Base-by-base conservation (phyloP, 345 rosid genomes). In the Syzygium jambos region DNA sequence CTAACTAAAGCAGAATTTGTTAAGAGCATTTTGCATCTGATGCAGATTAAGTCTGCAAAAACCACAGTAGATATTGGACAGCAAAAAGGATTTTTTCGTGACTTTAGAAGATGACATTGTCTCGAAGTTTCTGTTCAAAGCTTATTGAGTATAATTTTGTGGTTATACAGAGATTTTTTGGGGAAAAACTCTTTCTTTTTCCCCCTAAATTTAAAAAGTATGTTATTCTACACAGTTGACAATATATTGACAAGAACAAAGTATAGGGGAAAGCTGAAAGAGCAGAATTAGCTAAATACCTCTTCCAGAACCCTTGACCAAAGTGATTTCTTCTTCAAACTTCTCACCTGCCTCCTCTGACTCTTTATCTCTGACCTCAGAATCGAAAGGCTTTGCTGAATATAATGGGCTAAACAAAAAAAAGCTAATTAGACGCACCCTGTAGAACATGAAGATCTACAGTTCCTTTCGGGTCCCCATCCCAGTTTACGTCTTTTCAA, bases 221-320 rank as follows among this genome's bases (percentile, higher is more conserved):
- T 68, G 78, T 34, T 0, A 2, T 23, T 68, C 41, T 68, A 68
- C 1, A 13, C 2, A 34, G 17, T 9, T 68, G 78, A 34, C 25
- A 68, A 68, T 17, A 38, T 38, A 23, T 83, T 49, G 85, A 52
- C 55, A 25, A 23, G 7, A 34, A 34, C 25, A 34, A 68, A 68
- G 13, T 68, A 46, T 4, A 68, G 46, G 46, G 19, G 19, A 63
- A 68, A 57, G 59, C 25, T 53, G 78, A 34, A 34, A 65, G 53
- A 85, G 34, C 34, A 34, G 27, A n/a, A 52, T 86, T 43, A 78
- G 41, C 78, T 83, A 51, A 23, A 46, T 93, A 96, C 99, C 95
- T 95, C 99, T 90, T 96, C 99, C 94, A 96, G 93, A 89, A 95
- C 95, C 93, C 88, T 93, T 88, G 99, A 95, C 99, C 99, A 98